These are phyloP conservation scores for Coniferiporia sulphurascens DNA, from an alignment of 1,284 basidiomycete genomes.

Conservation along the genomic window DNA sequence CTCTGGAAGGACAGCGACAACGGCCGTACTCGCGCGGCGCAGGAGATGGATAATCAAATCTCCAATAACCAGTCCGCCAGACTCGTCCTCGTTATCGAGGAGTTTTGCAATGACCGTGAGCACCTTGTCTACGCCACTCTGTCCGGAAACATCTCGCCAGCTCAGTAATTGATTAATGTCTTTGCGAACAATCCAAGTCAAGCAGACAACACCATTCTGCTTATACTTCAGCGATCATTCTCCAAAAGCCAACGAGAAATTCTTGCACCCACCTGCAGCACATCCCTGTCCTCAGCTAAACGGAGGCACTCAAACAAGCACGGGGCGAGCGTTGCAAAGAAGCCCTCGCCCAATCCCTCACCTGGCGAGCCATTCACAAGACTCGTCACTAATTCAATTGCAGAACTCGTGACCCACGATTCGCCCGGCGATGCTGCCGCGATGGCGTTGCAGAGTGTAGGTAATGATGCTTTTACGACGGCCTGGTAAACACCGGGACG, in stretches of 20 bases:
- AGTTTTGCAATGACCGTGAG: slow-evolving; percentile 73
- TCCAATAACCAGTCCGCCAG: slow-evolving; percentile 88
- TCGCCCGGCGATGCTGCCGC: slow-evolving; percentile 53
- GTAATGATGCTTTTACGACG: slow-evolving; percentile 70
- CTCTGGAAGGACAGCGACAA: slow-evolving; percentile 81
- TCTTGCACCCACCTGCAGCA: slow-evolving; percentile 60
- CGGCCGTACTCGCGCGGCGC: slow-evolving; percentile 70
- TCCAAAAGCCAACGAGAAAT: background rate
- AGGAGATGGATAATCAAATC: slow-evolving; percentile 93
- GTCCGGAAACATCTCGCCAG: slow-evolving; percentile 66
- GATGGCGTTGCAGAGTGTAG: slow-evolving; percentile 66
- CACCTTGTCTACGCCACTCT: slow-evolving; percentile 70
- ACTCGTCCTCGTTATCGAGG: slow-evolving; percentile 75
- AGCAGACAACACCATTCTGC: slow-evolving; percentile 77
- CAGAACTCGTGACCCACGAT: slow-evolving; percentile 69
- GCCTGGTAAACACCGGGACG: slow-evolving; percentile 60
- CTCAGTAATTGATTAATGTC: slow-evolving; percentile 75
- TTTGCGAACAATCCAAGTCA: slow-evolving; percentile 85
- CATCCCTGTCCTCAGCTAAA: slow-evolving; percentile 75
- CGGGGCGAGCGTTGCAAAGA: slow-evolving; percentile 71
- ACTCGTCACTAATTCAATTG: slow-evolving; percentile 75
- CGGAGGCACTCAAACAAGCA: slow-evolving; percentile 67
- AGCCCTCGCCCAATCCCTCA: slow-evolving; percentile 67
- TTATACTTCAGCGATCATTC: background rate
- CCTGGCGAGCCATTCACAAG: slow-evolving; percentile 63